A percentile compares a stretch with the other conserved stretches of the same genome.
Conservation (phyloP, 129 eudicot genomes). For the Helichrysum umbraculigerum region DNA sequence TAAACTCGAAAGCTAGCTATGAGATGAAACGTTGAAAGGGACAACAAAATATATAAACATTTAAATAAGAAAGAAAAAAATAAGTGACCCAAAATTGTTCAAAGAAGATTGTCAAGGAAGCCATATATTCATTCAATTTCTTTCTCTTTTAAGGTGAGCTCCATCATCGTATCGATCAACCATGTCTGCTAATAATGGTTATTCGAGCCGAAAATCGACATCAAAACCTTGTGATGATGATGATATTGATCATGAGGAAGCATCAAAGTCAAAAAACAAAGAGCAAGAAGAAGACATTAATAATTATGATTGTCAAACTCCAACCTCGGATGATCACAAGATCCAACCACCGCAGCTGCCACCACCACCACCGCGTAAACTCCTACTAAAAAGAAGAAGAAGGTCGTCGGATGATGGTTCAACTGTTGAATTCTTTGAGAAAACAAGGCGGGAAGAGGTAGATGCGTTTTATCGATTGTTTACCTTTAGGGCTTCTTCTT, state of each 20-base stretch:
- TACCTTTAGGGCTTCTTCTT: constrained; percentile 31
- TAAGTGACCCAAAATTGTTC: background rate
- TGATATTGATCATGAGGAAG: constrained; percentile 6
- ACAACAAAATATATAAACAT: constrained; percentile 11
- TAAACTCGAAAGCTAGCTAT: too few species aligned
- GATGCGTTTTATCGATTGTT: constrained; percentile 30
- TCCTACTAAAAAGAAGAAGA: constrained; percentile 19
- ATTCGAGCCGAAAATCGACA: constrained; percentile 4
- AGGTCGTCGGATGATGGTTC: constrained; percentile 18
- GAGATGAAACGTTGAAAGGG: background rate
- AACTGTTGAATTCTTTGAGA: constrained; percentile 29
- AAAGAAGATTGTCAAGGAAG: constrained; percentile 27
- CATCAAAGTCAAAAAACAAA: constrained; percentile 24
- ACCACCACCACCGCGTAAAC: constrained; percentile 26
- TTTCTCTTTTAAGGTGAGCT: background rate
- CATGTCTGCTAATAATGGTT: background rate
- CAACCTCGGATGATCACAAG: constrained; percentile 38
- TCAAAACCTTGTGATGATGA: constrained; percentile 17
- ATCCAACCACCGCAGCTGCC: constrained; percentile 19
- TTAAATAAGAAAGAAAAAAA: constrained; percentile 19
- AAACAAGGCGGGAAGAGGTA: constrained; percentile 33
- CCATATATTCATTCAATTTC: background rate
- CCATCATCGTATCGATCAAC: background rate
- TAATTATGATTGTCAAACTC: constrained; percentile 25
- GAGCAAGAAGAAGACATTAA: background rate